Conservation (phyloP, 2,329 filamentous ascomycete species). For the Calonectria hawksworthii region DNA sequence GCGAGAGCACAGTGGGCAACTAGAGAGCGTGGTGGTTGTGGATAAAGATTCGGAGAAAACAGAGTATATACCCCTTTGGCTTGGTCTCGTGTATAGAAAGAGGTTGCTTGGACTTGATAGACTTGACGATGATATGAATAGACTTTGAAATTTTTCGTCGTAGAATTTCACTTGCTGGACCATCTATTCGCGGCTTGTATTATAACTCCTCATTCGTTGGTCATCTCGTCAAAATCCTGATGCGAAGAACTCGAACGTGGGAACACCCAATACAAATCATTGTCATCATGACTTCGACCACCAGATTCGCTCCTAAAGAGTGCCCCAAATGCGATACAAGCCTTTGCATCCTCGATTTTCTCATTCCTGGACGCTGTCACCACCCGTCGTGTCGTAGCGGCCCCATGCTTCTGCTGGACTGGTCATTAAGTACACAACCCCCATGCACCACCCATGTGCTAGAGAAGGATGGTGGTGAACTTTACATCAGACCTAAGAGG, state of each 20-base stretch:
- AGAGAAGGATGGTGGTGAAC: neutral
- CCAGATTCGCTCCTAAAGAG: neutral
- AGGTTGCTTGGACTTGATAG: constrained; percentile 30
- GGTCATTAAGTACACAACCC: neutral
- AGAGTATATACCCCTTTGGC: constrained; percentile 38
- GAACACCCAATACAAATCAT: neutral
- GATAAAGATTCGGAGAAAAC: neutral
- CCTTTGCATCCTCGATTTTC: neutral
- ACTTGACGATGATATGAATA: constrained; percentile 39
- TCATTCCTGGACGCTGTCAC: neutral
- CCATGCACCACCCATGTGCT: neutral
- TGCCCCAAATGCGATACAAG: neutral
- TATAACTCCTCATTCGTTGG: neutral
- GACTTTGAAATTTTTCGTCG: constrained; percentile 19
- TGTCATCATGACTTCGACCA: neutral
- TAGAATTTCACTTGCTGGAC: neutral
- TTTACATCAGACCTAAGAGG: neutral
- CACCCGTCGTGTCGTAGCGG: neutral
- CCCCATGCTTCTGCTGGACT: neutral
- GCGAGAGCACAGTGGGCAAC: constrained; percentile 65
- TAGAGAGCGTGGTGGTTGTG: constrained; percentile 34
- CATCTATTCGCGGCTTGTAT: neutral
- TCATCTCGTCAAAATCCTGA: neutral
- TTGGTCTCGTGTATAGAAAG: constrained; percentile 27
- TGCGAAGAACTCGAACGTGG: neutral